Base-by-base conservation (phyloP, 108 stramenopile genomes). In the Pseudonitzschia delicatissima region DNA sequence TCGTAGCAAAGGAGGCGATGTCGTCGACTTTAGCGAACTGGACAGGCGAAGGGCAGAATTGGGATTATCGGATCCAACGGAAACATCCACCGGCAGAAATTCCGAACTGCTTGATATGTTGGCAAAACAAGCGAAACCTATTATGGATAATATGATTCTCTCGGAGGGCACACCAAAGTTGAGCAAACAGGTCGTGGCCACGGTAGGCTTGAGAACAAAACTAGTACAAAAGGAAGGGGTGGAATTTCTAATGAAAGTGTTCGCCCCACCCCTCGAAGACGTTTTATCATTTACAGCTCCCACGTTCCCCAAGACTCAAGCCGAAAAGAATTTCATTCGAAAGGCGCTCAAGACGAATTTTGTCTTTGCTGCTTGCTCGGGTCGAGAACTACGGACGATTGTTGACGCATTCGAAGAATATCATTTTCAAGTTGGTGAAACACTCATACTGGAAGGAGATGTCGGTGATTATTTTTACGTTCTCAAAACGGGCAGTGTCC, bases 391-490 rank as follows among this genome's bases (percentile, higher is more conserved):
- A 26, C 65, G 67, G 7, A 84, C 84, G n/a, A 68, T 93, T 17
- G 75, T 93, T 66, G 84, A 90, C 74, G 84, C 83, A 13, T 87
- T 93, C 42, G 87, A 93, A 72, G 68, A 45, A 4, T 70, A 57
- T 20, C 53, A 77, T 9, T 68, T 79, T 57, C 20, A 32, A 29
- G 71, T 62, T 2, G 84, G 71, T 26, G 71, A 82, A 15, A 72
- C 58, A 27, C 78, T 94, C 42, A 87, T 91, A 44, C 77, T 84
- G 59, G 87, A 91, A 65, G 93, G 90, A 13, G 90, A 91, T 67
- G 81, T 81, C 20, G 93, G 90, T 7, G 90, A 94, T 61, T 78
- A 83, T 59, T 94, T 94, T 51, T 94, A 86, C 68, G 76, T 91
- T 15, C 71, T 94, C 32, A 77, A 81, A 49, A 62, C 78, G 37